phyloP scores from a whole-genome alignment of 2,329 filamentous ascomycete species.

The Pseudocercospora cruenta region DNA sequence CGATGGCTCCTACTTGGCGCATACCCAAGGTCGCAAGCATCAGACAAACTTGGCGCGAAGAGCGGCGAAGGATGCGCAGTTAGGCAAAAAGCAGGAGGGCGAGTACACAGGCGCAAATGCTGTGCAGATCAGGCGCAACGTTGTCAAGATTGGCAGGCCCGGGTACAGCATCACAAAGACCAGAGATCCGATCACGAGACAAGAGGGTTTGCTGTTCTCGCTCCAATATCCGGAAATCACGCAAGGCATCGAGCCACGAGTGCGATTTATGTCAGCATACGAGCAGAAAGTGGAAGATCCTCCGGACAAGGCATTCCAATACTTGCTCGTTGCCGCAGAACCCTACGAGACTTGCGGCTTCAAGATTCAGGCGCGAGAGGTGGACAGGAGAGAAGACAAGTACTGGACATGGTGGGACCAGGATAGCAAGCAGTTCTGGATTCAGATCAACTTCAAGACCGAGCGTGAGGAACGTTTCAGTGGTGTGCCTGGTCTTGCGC shows the following conservation, averaged over 20 bases:
- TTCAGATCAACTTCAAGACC: constrained; percentile 97
- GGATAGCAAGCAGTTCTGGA: constrained; percentile 95
- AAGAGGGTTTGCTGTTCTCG: constrained; percentile 93
- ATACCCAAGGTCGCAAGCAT: constrained; percentile 98
- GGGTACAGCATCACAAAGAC: constrained; percentile 99
- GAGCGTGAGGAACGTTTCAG: constrained; percentile 90
- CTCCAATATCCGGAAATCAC: constrained; percentile 92
- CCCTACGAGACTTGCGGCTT: constrained; percentile 98
- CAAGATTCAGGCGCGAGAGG: constrained; percentile 90
- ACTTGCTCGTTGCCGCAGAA: constrained; percentile 90
- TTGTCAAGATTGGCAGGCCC: constrained; percentile 92
- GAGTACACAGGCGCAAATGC: constrained; percentile 76
- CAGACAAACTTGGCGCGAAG: constrained; percentile 96
- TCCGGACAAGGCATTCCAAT: constrained; percentile 92
- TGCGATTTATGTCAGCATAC: constrained; percentile 97
- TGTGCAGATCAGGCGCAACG: constrained; percentile 70
- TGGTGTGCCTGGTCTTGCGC: constrained; percentile 67
- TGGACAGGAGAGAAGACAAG: constrained; percentile 83
- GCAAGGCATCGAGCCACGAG: constrained; percentile 73
- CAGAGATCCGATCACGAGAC: constrained; percentile 81
- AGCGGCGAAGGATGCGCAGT: constrained; percentile 91
- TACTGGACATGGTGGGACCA: constrained; percentile 96
- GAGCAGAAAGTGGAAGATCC: constrained; percentile 92
- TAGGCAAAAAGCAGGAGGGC: constrained; percentile 67
- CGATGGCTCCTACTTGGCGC: constrained; percentile 96